Percentiles rank a stretch among this genome's conserved stretches.
These are phyloP conservation scores for Rhizopogon rudus DNA, from an alignment of 768 basidiomycete species.

Conservation along the genomic window DNA sequence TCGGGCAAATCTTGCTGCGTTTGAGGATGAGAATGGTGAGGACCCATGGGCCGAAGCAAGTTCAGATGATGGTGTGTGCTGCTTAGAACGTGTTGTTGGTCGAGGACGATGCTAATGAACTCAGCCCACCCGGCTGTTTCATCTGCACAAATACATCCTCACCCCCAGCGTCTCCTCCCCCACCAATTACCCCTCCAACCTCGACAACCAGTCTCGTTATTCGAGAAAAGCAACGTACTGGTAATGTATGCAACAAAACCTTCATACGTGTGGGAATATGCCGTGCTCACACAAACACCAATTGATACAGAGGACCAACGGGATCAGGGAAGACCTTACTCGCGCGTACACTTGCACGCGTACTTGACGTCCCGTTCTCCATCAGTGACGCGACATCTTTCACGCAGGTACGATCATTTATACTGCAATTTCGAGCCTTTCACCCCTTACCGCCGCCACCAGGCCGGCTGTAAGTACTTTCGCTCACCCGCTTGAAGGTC, in stretches of 20 bases:
- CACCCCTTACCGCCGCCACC: slow-evolving; percentile 7
- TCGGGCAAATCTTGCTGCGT: slow-evolving; percentile 56
- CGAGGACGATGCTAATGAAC: slow-evolving; percentile 2
- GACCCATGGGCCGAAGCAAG: slow-evolving; percentile 23
- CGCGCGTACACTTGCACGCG: slow-evolving; percentile 85
- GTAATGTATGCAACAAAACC: slow-evolving; percentile 60
- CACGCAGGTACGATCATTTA: slow-evolving; percentile 59
- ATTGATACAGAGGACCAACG: slow-evolving; percentile 62
- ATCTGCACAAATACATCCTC: slow-evolving; percentile 59
- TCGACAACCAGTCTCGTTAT: slow-evolving; percentile 47
- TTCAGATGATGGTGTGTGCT: slow-evolving; percentile 25
- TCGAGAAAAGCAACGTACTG: slow-evolving; percentile 96
- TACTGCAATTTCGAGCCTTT: neutral
- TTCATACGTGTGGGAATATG: slow-evolving; percentile 2
- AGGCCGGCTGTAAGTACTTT: slow-evolving; percentile 69
- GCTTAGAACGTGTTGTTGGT: neutral
- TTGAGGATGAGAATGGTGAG: slow-evolving; percentile 32
- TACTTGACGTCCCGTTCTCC: slow-evolving; percentile 92
- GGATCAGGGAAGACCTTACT: slow-evolving; percentile 90
- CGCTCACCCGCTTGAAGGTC: neutral
- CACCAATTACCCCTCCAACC: slow-evolving; percentile 32
- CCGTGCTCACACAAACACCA: slow-evolving; percentile 3
- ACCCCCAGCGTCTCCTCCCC: slow-evolving; percentile 36
- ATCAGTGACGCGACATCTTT: slow-evolving; percentile 91
- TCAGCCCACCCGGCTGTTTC: slow-evolving; percentile 39